Evolutionary conservation across 441 rosid species (phyloP), one percentile per base, ranked within the genome.

Genomic region (Sinapis alba): DNA sequence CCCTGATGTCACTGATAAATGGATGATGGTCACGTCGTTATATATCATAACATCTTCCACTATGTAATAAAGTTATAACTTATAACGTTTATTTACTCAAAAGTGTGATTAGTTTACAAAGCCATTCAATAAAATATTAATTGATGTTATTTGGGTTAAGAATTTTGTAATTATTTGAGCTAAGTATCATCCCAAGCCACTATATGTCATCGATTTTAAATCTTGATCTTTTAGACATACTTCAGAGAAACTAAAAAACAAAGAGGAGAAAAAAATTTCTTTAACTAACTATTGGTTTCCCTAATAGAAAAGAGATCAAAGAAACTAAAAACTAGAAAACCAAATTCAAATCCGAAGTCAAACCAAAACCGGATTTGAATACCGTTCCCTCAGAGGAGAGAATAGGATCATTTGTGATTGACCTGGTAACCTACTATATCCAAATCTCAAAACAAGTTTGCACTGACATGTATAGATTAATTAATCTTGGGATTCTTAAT

Each of bases 371-470:
- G 13, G 58, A 53, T 53, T 51, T 51, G 57, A 51, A 19, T 8
- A 50, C 21, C 11, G 4, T 50, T 43, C 18, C 23, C 21, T 7
- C 7, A 51, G 57, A 51, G 2, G 24, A 51, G 23, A 51, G 1
- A 24, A 13, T 57, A 56, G 2, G 62, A 56, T 30, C 27, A 20
- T 62, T 15, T 20, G 28, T 15, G 57, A 18, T 45, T 45, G 23
- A 65, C 38, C 57, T 43, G 24, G 69, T 63, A 63, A 54, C 21
- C 68, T 64, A 41, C 69, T 20, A 65, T 24, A 65, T 65, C 69
- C 57, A 23, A 41, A 43, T 65, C 68, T 63, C 24, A 65, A 23
- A 65, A 64, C 58, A 47, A 45, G 38, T 65, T 45, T 26, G 41
- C 38, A 45, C 69, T 15, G 36, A 65, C 58, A 24, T 26, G 1